Conservation (phyloP, 2,329 filamentous ascomycete species). For the Plenodomus lindquistii region DNA sequence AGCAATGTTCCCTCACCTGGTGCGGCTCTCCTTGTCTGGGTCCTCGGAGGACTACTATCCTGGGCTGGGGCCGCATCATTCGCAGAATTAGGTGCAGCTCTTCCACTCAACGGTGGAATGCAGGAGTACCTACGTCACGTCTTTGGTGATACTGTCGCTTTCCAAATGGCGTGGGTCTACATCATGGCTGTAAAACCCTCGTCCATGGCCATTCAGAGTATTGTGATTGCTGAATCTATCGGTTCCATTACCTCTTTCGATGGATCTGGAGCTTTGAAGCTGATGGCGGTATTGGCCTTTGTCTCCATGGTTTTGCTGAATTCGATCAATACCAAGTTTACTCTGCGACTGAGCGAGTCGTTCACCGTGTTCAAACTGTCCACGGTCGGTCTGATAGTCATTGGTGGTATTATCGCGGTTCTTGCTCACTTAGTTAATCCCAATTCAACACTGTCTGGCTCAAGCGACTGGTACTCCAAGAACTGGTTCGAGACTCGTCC, state of each 20-base stretch:
- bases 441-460: constrained; percentile 32
- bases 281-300: constrained; percentile 42
- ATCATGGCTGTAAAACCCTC: constrained; percentile 67
- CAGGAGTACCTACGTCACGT: constrained; percentile 66
- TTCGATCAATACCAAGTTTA: constrained; percentile 49
- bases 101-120: constrained; percentile 66
- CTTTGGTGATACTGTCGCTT: constrained; percentile 65
- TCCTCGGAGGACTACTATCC: constrained; percentile 63
- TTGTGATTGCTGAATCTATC: constrained; percentile 59
- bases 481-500: constrained; percentile 61
- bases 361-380: constrained; percentile 48
- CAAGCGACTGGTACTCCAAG: constrained; percentile 47
- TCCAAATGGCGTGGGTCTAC: constrained; percentile 68
- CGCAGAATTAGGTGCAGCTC: constrained; percentile 65
- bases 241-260: constrained; percentile 53
- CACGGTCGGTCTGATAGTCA: constrained; percentile 37
- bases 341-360: constrained; percentile 46
- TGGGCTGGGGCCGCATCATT: constrained; percentile 68
- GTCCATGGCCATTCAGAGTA: constrained; percentile 65
- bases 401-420: constrained; percentile 36
- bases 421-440: constrained; percentile 35
- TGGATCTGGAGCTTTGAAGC: constrained; percentile 41
- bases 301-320: constrained; percentile 48
- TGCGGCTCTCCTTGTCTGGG: constrained; percentile 62
- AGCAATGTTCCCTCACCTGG: constrained; percentile 66